Conservation (phyloP, 2,329 filamentous ascomycete species). For the Colletotrichum nymphaeae region DNA sequence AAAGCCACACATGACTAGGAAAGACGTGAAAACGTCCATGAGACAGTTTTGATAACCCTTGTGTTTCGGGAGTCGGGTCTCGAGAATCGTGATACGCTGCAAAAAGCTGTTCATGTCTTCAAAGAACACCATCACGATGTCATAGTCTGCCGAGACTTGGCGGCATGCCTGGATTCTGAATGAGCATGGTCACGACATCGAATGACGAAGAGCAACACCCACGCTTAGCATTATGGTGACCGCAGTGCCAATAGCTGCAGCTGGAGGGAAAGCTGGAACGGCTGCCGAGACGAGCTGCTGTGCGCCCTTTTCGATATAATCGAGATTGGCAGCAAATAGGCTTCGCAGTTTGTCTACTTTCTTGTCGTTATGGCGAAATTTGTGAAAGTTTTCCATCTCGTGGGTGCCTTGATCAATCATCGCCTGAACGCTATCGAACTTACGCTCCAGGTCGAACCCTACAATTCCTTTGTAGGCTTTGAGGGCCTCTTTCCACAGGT, state of each 20-base stretch:
- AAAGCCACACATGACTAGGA: constrained; percentile 47
- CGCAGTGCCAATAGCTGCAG: constrained; percentile 47
- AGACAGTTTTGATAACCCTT: constrained; percentile 47
- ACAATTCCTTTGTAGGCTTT: constrained; percentile 46
- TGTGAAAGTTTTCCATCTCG: constrained; percentile 46
- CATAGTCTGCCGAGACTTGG: constrained; percentile 49
- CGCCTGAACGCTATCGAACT: constrained; percentile 42
- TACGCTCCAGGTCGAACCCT: constrained; percentile 44
- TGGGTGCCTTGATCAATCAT: constrained; percentile 40
- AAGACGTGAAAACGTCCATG: constrained; percentile 50
- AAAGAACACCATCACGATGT: constrained; percentile 52
- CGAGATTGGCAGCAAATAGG: constrained; percentile 43
- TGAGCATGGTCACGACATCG: background rate
- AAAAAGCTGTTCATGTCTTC: constrained; percentile 51
- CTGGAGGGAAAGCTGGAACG: constrained; percentile 45
- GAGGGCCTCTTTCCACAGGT: constrained; percentile 47
- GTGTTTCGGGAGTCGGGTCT: constrained; percentile 44
- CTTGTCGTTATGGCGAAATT: constrained; percentile 47
- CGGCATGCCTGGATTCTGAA: constrained; percentile 38
- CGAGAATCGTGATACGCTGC: constrained; percentile 46
- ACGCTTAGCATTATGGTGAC: constrained; percentile 46
- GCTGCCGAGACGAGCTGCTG: constrained; percentile 45
- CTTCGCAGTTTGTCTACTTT: constrained; percentile 47
- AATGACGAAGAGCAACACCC: background rate
- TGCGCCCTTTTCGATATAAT: constrained; percentile 43